Conservation (phyloP, 1,139 yeast genomes). For the Wickerhamiella pararugosa region DNA sequence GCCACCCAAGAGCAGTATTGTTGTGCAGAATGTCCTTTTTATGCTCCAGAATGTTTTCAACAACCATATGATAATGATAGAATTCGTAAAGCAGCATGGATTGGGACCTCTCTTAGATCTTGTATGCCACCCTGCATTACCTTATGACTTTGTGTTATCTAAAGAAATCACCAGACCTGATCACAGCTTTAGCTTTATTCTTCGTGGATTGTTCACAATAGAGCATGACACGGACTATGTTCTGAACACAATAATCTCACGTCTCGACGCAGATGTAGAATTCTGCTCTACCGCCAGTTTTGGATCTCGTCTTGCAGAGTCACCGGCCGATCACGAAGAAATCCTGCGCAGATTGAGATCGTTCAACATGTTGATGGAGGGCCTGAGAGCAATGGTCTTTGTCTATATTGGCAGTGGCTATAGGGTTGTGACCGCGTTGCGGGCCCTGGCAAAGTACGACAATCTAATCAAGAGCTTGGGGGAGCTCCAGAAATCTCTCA, state of each 20-base stretch:
- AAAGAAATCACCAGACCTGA: slow-evolving; percentile 3
- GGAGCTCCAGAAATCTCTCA: too few relatives aligned
- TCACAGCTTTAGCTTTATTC: slow-evolving; percentile 1
- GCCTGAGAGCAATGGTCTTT: slow-evolving; percentile 1
- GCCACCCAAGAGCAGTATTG: slow-evolving; percentile 5
- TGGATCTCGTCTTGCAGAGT: not conserved
- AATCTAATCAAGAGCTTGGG: too few relatives aligned
- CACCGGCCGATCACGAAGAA: not conserved
- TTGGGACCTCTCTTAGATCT: slow-evolving; percentile 1
- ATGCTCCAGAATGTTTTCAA: slow-evolving; percentile 1
- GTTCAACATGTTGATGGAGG: slow-evolving; percentile 1
- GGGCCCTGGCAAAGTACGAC: too few relatives aligned
- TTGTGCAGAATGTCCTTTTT: slow-evolving; percentile 2
- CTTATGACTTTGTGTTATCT: slow-evolving; percentile 3
- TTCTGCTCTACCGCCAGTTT: too few relatives aligned
- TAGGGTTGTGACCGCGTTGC: too few relatives aligned
- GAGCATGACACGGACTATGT: slow-evolving; percentile 5
- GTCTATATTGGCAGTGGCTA: too few relatives aligned
- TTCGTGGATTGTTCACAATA: slow-evolving; percentile 1
- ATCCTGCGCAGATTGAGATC: not conserved
- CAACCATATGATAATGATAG: slow-evolving; percentile 5
- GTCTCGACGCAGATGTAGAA: not conserved
- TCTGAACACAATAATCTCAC: not conserved
- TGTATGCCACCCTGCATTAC: slow-evolving; percentile 3
- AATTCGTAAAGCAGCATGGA: slow-evolving; percentile 3